These are phyloP conservation scores for Kockiozyma suomiensis DNA, from an alignment of 805 yeast genomes.

Conservation along the genomic window DNA sequence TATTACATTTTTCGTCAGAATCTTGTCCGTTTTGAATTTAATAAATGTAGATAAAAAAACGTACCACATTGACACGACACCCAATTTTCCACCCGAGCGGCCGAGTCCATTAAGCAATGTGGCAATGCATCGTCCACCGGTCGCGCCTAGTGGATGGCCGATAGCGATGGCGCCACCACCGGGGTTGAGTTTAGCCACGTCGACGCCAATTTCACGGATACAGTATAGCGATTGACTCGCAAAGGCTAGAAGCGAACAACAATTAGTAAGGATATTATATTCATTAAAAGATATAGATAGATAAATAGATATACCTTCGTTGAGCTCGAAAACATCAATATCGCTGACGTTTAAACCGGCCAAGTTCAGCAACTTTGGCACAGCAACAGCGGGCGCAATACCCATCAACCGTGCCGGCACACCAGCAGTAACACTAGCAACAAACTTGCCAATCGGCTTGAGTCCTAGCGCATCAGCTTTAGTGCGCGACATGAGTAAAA, in stretches of 20 bases:
- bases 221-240: conserved; percentile 87
- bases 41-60: background rate
- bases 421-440: conserved; percentile 92
- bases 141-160: conserved; percentile 88
- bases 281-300: background rate
- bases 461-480: conserved; percentile 74
- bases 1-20: background rate
- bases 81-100: conserved; percentile 42
- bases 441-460: conserved; percentile 75
- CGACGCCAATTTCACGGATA: conserved; percentile 63
- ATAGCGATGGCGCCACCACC: conserved; percentile 94
- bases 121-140: conserved; percentile 48
- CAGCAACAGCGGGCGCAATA: conserved; percentile 83
- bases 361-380: conserved; percentile 83
- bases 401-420: conserved; percentile 84
- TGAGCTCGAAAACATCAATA: conserved; percentile 79
- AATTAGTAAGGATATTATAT: background rate
- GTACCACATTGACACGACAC: conserved; percentile 47
- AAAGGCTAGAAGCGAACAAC: too few species aligned
- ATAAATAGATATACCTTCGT: conserved; percentile 49
- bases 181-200: conserved; percentile 69
- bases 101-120: conserved; percentile 45
- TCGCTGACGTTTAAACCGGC: conserved; percentile 61
- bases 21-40: too few species aligned
- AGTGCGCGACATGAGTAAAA: conserved; percentile 70